phyloP scores from a whole-genome alignment of 306 rosid species.

The Cyamopsis tetragonoloba region DNA sequence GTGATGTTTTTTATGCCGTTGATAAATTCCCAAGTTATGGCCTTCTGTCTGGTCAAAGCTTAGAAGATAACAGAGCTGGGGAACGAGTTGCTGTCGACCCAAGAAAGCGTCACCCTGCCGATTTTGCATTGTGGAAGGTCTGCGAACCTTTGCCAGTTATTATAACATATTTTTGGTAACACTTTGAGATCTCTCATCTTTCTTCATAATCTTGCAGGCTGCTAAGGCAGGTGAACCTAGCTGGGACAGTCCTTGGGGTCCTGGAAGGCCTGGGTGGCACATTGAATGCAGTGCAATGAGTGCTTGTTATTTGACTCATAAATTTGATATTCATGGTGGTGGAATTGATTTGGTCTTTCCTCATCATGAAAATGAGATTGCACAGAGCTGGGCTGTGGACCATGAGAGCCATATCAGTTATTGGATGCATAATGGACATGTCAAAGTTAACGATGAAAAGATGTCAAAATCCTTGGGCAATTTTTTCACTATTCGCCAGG shows the following conservation, averaged over 20 bases:
- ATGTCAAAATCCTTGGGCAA: conserved; percentile 96
- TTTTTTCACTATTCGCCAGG: conserved; percentile 97
- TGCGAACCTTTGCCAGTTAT: conserved; percentile 19
- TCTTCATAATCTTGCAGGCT: conserved; percentile 49
- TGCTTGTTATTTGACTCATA: conserved; percentile 68
- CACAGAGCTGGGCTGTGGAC: conserved; percentile 92
- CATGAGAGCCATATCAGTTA: conserved; percentile 60
- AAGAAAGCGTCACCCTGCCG: conserved; percentile 82
- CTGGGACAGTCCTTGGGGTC: conserved; percentile 99
- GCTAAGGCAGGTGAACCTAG: conserved; percentile 94
- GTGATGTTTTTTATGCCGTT: conserved; percentile 92
- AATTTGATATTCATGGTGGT: conserved; percentile 96
- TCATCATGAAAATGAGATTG: conserved; percentile 96
- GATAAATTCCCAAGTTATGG: conserved; percentile 79
- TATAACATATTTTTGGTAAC: background rate
- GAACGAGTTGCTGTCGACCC: conserved; percentile 88
- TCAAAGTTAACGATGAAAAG: conserved; percentile 83
- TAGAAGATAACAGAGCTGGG: conserved; percentile 84
- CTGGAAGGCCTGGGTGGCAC: conserved; percentile 99
- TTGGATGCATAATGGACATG: conserved; percentile 99
- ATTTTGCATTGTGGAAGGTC: conserved; percentile 98
- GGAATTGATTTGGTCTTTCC: conserved; percentile 97
- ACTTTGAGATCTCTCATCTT: conserved; percentile 4
- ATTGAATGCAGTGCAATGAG: conserved; percentile 99
- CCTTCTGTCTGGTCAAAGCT: conserved; percentile 72